Conservation (phyloP, 495 filamentous ascomycete species). For the Hypomontagnella monticulosa region DNA sequence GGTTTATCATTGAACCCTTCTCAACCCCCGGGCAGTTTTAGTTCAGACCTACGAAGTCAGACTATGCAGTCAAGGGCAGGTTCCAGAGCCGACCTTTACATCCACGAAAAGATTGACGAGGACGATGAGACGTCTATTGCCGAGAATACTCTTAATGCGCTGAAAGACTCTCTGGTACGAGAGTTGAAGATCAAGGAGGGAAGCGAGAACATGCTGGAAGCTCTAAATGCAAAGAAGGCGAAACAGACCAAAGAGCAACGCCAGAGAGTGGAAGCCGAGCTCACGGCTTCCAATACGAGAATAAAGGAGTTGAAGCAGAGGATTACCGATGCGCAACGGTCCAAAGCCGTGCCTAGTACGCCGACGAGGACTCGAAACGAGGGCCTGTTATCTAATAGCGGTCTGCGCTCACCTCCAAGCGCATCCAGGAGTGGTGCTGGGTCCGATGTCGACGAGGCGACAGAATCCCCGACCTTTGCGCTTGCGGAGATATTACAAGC, state of each 20-base stretch:
- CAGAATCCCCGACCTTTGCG: conserved; percentile 89
- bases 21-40: conserved; percentile 89
- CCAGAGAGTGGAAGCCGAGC: conserved; percentile 84
- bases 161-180: conserved; percentile 85
- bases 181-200: conserved; percentile 98
- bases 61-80: conserved; percentile 71
- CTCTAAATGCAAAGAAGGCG: conserved; percentile 89
- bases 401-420: conserved; percentile 72
- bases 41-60: conserved; percentile 84
- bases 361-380: conserved; percentile 75
- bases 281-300: conserved; percentile 89
- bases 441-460: conserved; percentile 72
- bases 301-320: conserved; percentile 83
- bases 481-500: conserved; percentile 88
- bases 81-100: conserved; percentile 71
- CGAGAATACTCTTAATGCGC: conserved; percentile 77
- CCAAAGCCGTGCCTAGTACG: conserved; percentile 72
- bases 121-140: conserved; percentile 64
- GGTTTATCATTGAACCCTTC: conserved; percentile 73
- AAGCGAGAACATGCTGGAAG: conserved; percentile 96
- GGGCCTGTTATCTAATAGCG: conserved; percentile 71
- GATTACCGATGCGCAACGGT: conserved; percentile 73
- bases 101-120: conserved; percentile 70
- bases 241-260: conserved; percentile 96
- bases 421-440: conserved; percentile 60